Base-by-base conservation (phyloP, 179 eudicot species). In the Beta macrorhiza region DNA sequence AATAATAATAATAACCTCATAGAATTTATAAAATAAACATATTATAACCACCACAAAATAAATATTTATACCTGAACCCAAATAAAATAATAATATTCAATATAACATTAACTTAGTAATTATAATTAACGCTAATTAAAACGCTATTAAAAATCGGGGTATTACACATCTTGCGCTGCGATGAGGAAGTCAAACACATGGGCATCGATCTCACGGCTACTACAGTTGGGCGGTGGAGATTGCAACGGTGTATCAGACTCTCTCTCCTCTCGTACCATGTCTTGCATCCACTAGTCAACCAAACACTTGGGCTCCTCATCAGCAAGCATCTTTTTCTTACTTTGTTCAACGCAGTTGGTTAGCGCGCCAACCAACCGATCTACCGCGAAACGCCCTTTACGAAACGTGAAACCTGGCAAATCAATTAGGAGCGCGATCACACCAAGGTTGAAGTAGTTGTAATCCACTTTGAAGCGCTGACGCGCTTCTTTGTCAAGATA, bases 211-310 rank as follows among this genome's bases (percentile, higher is more conserved):
- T 91, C 90, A 5, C 51, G 15, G 69, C 74, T 59, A 56, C 80
- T 57, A 0, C 86, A 84, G 68, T 91, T 88, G 1, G 87, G 89
- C 16, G 88, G 91, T 22, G 87, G 72, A 1, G 81, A 72, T 12
- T 37, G 9, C 32, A 42, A 0, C 4, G 15, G 32, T 0, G 51
- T 8, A 37, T 8, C 80, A 0, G 81, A 78, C 5, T 79, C 93
- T 51, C 84, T 82, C 20, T 76, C 81, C 51, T 91, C 93, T 51
- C 93, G 67, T 0, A 92, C 76, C 15, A 81, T 82, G 0, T 89
- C 94, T 67, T 93, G 92, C 93, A 91, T 89, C 97, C 94, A 93
- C 76, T 85, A 93, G 59, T 93, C 98, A 3, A 92, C 74, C 78
- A 94, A 67, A 62, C 98, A 94, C 10, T 75, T 82, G 0, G 98